phyloP scores from a whole-genome alignment of 768 basidiomycete species.

The Podaxis sp. region DNA sequence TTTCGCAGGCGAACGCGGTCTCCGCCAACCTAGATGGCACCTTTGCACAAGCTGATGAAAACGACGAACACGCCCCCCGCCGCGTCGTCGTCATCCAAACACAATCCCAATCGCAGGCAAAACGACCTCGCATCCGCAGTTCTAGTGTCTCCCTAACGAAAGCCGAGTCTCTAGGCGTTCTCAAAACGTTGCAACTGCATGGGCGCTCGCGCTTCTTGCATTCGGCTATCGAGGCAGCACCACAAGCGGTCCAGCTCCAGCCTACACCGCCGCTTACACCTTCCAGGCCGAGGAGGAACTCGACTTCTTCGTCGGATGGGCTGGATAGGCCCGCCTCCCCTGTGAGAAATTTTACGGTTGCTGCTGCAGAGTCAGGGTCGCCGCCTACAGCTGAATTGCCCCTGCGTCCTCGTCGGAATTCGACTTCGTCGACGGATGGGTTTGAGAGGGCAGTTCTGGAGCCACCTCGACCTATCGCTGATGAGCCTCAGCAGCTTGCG shows the following conservation, averaged over 20 bases:
- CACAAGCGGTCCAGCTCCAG: constrained; percentile 13
- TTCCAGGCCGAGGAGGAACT: constrained; percentile 16
- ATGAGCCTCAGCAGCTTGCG: constrained; percentile 1
- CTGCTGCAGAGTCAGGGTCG: background rate
- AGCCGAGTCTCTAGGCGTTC: constrained; percentile 49
- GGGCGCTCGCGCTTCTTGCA: constrained; percentile 51
- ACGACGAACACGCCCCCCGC: constrained; percentile 44
- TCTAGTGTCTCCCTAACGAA: constrained; percentile 55
- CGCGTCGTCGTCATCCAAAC: constrained; percentile 15
- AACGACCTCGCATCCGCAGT: constrained; percentile 48
- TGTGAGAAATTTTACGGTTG: constrained; percentile 12
- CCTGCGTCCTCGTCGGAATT: constrained; percentile 14
- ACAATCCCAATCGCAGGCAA: constrained; percentile 26
- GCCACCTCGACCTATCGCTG: constrained; percentile 9
- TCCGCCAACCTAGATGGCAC: constrained; percentile 49
- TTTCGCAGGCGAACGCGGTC: constrained; percentile 69
- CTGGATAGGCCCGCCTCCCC: constrained; percentile 6
- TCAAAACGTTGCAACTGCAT: constrained; percentile 64
- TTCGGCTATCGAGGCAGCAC: constrained; percentile 40
- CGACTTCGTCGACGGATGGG: constrained; percentile 2
- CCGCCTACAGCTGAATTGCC: constrained; percentile 12
- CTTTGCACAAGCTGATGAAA: constrained; percentile 52
- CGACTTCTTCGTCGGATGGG: constrained; percentile 12
- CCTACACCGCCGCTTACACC: background rate
- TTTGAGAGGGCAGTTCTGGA: background rate